Conservation (phyloP, 2,329 filamentous ascomycete species). For the Fusarium sp. region DNA sequence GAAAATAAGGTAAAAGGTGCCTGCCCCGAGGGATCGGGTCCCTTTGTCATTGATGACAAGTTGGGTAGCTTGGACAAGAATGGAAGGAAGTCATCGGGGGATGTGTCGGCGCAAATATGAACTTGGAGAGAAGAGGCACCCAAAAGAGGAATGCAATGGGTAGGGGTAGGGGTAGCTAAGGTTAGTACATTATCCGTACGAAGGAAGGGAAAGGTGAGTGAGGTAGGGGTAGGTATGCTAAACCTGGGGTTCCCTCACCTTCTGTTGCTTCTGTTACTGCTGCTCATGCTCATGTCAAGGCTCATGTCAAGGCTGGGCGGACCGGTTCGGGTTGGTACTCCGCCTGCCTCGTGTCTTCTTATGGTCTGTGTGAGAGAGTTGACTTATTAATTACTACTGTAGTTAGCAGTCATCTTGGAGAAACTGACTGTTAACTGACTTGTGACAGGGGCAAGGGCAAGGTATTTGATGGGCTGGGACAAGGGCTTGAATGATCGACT, state of each 20-base stretch:
- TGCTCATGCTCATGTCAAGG: neutral
- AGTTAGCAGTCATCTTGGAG: neutral
- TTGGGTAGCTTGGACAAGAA: neutral
- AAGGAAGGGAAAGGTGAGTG: neutral
- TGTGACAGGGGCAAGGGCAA: neutral
- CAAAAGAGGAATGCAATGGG: slow-evolving; percentile 10
- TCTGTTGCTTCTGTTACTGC: neutral
- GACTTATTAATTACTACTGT: neutral
- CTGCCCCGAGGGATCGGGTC: slow-evolving; percentile 18
- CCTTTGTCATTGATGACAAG: slow-evolving; percentile 14
- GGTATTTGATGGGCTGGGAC: slow-evolving; percentile 14
- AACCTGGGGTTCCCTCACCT: slow-evolving; percentile 28
- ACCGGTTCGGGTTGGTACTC: slow-evolving; percentile 34
- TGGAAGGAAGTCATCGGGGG: neutral
- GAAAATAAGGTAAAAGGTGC: neutral
- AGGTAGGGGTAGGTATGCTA: neutral
- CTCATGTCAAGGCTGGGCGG: slow-evolving; percentile 28
- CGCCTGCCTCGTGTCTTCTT: slow-evolving; percentile 32
- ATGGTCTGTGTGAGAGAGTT: slow-evolving; percentile 19
- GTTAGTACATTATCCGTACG: too few species aligned
- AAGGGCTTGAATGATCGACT: slow-evolving; percentile 28
- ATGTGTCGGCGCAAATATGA: slow-evolving; percentile 14
- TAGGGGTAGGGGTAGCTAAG: neutral
- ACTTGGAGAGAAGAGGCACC: neutral
- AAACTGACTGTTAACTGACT: neutral